These are phyloP conservation scores for Hymenoscyphus fraxineus DNA, from an alignment of 2,329 filamentous ascomycete genomes.

Conservation along the genomic window DNA sequence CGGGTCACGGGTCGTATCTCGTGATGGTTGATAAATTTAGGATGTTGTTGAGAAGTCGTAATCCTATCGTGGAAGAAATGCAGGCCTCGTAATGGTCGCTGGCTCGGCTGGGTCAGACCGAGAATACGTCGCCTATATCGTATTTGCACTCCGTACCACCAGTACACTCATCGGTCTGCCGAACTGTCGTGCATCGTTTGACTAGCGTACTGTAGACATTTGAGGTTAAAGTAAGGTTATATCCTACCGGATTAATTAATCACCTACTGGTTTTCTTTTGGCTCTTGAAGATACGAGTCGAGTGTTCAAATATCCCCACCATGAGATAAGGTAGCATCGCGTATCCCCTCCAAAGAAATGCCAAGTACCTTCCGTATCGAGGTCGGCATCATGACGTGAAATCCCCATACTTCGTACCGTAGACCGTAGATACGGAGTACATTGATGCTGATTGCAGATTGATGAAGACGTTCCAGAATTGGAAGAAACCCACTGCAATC, in stretches of 20 bases:
- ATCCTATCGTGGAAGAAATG: background rate
- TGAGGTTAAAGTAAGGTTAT: too few relatives aligned
- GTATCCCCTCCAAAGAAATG: too few relatives aligned
- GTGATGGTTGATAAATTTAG: background rate
- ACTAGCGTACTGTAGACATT: too few relatives aligned
- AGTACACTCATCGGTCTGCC: background rate
- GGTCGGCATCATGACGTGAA: background rate
- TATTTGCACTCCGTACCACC: background rate
- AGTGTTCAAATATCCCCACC: too few relatives aligned
- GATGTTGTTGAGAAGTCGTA: background rate
- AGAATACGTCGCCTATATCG: background rate
- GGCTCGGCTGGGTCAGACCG: background rate
- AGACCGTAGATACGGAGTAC: background rate
- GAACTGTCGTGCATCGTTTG: too few relatives aligned
- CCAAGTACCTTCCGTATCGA: too few relatives aligned
- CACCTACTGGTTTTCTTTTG: too few relatives aligned
- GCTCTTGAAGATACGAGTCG: too few relatives aligned
- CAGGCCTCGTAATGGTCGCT: background rate
- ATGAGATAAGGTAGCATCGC: too few relatives aligned
- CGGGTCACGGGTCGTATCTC: background rate
- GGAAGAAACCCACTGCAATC: background rate
- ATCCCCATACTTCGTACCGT: background rate
- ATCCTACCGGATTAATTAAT: too few relatives aligned
- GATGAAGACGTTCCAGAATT: background rate
- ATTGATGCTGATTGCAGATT: background rate